Evolutionary conservation across 768 basidiomycete species (phyloP), one percentile per base, ranked within the genome.

Genomic region (Gloeopeniophorella convolvens): DNA sequence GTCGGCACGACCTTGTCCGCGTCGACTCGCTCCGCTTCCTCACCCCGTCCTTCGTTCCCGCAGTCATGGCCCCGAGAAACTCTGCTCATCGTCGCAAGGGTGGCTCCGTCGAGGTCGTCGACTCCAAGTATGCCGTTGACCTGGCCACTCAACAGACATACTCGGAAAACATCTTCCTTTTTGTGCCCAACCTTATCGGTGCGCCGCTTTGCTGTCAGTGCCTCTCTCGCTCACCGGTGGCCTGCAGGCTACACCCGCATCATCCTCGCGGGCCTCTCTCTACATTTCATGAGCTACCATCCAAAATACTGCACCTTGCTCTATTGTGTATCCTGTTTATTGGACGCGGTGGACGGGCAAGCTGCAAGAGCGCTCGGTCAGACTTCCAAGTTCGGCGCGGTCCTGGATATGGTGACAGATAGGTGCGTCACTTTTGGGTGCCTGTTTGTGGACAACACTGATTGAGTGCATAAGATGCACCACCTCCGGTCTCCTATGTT

Each of bases 351-450:
- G 24, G 96, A 98, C 57, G 96, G 96, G 3, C 83, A 86, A 62
- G 94, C 87, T 8, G 96, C 96, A 11, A 76, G 96, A 39, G 81
- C 82, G 1, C 71, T 96, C 34, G 83, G 82, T 10, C 94, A 99
- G 69, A 86, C 91, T 5, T 92, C 89, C 47, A 94, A 95, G 70
- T 97, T 98, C 68, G 96, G 96, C 20, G 93, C 92, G 3, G 95
- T 98, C 36, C 70, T 99, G 60, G 96, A 99, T 68, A 99, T 99
- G 96, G 95, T 99, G 34, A 98, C 96, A 5, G 96, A 99, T 67
- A 74, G 95, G 93, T 95, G 57, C 57, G 83, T 65, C 20, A 9
- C 23, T 10, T n/a, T 23, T 40, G 28, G 9, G 10, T 24, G 44
- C 9, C 31, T 31, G 3, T 28, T 16, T n/a, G 12, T 21, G 6